Conservation (phyloP, 2,329 filamentous ascomycete genomes). For the Ascochyta fabae region DNA sequence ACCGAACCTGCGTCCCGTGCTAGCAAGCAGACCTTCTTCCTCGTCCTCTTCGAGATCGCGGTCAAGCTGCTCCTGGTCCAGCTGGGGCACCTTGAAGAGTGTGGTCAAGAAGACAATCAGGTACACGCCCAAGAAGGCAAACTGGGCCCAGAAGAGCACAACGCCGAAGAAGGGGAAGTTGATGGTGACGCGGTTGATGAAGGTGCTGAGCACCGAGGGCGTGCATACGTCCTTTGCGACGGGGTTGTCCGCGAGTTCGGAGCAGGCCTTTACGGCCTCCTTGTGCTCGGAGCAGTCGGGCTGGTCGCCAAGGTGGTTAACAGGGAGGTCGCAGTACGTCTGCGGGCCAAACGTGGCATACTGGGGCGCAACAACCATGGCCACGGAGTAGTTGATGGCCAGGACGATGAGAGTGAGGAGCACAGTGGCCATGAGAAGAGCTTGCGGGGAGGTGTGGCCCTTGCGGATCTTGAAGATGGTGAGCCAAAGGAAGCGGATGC, state of each 20-base stretch:
- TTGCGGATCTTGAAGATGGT: conserved; percentile 89
- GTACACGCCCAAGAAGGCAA: conserved; percentile 85
- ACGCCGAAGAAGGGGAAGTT: conserved; percentile 96
- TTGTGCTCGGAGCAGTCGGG: conserved; percentile 77
- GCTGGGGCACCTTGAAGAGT: conserved; percentile 78
- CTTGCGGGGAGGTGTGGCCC: conserved; percentile 88
- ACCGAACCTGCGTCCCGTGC: conserved; percentile 79
- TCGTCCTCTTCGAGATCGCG: conserved; percentile 91
- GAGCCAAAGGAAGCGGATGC: conserved; percentile 96
- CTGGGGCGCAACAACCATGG: conserved; percentile 93
- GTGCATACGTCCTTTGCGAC: conserved; percentile 84
- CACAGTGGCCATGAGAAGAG: conserved; percentile 86
- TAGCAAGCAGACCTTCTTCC: conserved; percentile 88
- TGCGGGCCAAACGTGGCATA: conserved; percentile 95
- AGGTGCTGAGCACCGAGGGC: conserved; percentile 87
- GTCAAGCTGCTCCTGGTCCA: conserved; percentile 80
- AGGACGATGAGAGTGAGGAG: conserved; percentile 88
- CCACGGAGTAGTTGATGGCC: conserved; percentile 89
- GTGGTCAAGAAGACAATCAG: conserved; percentile 79
- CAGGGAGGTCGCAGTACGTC: conserved; percentile 83
- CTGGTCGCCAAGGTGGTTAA: conserved; percentile 66
- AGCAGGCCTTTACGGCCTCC: conserved; percentile 80
- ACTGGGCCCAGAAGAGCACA: conserved; percentile 96
- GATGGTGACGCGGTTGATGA: conserved; percentile 88
- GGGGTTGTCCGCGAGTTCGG: conserved; percentile 74